phyloP scores from a whole-genome alignment of 2,329 filamentous ascomycete species.

The Trichoderma harzianum region DNA sequence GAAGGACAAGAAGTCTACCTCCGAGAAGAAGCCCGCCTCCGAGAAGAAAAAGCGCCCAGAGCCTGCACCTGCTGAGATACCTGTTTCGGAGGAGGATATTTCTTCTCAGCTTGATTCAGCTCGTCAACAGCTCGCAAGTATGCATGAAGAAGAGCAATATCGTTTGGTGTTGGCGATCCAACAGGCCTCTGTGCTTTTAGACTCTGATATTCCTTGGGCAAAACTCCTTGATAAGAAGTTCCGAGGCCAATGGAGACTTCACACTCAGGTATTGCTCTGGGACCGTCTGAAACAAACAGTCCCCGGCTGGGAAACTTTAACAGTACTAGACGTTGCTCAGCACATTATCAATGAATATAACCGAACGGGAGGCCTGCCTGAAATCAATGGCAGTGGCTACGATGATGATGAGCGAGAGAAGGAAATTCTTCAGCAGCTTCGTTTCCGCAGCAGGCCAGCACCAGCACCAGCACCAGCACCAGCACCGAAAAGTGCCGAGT shows the following conservation, averaged over 20 bases:
- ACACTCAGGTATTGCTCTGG: conserved; percentile 40
- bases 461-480: background rate
- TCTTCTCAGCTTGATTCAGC: conserved; percentile 45
- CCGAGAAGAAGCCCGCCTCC: background rate
- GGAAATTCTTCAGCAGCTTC: conserved; percentile 28
- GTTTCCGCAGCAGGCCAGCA: conserved; percentile 7
- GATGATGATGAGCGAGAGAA: conserved; percentile 33
- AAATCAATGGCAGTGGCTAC: conserved; percentile 30
- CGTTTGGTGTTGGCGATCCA: conserved; percentile 43
- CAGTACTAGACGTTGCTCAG: conserved; percentile 35
- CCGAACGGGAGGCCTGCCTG: conserved; percentile 33
- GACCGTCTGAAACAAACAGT: conserved; percentile 36
- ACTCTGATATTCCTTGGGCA: conserved; percentile 50
- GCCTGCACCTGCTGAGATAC: background rate
- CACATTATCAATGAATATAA: conserved; percentile 36
- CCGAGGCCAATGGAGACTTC: conserved; percentile 37
- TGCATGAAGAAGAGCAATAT: conserved; percentile 45
- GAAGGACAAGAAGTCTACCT: conserved; percentile 24
- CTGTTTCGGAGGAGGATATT: conserved; percentile 31
- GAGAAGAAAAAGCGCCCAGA: background rate
- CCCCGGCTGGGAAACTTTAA: conserved; percentile 30
- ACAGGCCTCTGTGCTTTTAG: conserved; percentile 37
- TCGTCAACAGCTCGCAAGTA: conserved; percentile 39
- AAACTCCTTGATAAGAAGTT: conserved; percentile 41
- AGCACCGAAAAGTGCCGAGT: conserved; percentile 28